Evolutionary conservation across 495 filamentous ascomycete genomes (phyloP).

Genomic region (Penicillium daleae): DNA sequence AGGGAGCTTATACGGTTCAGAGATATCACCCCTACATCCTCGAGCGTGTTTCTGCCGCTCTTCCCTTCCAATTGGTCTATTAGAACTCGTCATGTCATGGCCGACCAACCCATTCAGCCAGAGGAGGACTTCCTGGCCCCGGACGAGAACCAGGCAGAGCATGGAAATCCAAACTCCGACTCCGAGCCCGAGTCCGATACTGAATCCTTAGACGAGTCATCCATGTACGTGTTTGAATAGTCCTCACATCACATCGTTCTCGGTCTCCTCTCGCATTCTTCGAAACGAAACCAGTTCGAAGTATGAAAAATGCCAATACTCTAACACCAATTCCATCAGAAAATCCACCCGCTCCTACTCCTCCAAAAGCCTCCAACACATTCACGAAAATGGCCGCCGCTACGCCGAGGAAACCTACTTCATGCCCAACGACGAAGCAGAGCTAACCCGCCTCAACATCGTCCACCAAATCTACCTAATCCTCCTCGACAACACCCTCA

Average conservation of each 20-base stretch:
- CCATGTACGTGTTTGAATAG: slow-evolving; percentile 26
- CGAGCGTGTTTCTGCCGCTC: neutral
- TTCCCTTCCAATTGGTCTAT: neutral
- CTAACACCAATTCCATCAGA: slow-evolving; percentile 29
- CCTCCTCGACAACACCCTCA: slow-evolving; percentile 61
- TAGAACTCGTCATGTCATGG: slow-evolving; percentile 40
- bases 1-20: neutral
- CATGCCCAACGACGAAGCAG: slow-evolving; percentile 76
- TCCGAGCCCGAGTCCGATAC: slow-evolving; percentile 29
- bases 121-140: slow-evolving; percentile 16
- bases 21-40: neutral
- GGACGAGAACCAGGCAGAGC: slow-evolving; percentile 10
- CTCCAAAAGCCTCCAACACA: slow-evolving; percentile 56
- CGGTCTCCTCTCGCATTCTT: neutral
- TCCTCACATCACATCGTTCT: neutral
- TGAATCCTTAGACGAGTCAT: slow-evolving; percentile 29
- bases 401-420: slow-evolving; percentile 70
- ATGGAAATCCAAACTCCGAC: slow-evolving; percentile 15
- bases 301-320: neutral
- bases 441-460: slow-evolving; percentile 72
- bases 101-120: slow-evolving; percentile 28
- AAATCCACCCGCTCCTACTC: slow-evolving; percentile 63
- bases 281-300: too few relatives aligned
- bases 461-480: slow-evolving; percentile 67
- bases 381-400: slow-evolving; percentile 65